These are phyloP conservation scores for Rhododendron ferrugineum DNA, from an alignment of 148 eudicot genomes.

Conservation along the genomic window DNA sequence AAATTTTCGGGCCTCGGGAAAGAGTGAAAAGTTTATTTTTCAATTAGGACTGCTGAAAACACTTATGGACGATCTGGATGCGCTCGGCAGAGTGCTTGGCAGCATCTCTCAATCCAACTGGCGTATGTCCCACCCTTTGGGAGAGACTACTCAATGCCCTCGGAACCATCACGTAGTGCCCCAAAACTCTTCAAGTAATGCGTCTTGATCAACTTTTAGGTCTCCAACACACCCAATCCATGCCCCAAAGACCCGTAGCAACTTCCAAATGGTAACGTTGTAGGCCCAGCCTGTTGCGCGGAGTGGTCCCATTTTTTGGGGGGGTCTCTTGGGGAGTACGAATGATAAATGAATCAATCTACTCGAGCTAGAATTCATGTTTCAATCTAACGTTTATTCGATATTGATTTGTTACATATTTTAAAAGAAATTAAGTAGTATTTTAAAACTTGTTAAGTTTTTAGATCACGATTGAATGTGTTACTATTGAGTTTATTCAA, in stretches of 20 bases:
- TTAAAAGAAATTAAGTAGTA: background rate
- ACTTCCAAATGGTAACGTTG: too few relatives aligned
- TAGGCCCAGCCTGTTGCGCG: background rate
- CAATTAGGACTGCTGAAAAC: too few relatives aligned
- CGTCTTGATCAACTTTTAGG: background rate
- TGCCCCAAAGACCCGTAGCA: too few relatives aligned
- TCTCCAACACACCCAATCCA: too few relatives aligned
- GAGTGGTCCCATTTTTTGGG: background rate
- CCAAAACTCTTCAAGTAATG: background rate
- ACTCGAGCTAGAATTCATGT: background rate
- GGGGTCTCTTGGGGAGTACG: background rate
- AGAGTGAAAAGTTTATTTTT: too few relatives aligned
- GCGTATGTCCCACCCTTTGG: too few relatives aligned
- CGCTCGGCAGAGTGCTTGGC: too few relatives aligned
- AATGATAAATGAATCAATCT: background rate
- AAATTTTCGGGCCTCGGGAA: too few relatives aligned
- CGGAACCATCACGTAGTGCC: too few relatives aligned
- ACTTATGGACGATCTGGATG: too few relatives aligned
- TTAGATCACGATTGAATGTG: background rate
- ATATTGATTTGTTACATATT: background rate
- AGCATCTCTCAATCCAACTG: too few relatives aligned
- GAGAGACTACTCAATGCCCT: too few relatives aligned
- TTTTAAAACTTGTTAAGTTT: background rate
- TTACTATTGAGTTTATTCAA: background rate
- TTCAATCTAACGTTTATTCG: background rate